Evolutionary conservation across 306 rosid species (phyloP), one percentile per base, ranked within the genome.

Genomic region (Ceratonia siliqua): DNA sequence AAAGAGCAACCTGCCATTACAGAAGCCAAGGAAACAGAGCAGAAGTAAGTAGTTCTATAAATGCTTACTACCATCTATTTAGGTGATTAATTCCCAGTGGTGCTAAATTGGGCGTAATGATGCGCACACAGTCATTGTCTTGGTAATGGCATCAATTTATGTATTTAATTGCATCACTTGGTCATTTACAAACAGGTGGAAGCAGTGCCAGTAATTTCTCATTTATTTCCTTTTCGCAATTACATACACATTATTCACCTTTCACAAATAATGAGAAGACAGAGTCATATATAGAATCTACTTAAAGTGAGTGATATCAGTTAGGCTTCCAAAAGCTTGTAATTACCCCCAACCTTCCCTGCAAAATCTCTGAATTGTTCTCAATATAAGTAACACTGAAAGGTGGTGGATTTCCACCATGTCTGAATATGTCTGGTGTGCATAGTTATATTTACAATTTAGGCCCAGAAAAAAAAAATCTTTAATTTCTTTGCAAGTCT

Each of bases 21-120:
- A 10, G 95, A 87, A 76, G 76, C 73, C n/a, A 81, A 85, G 69
- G 96, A 90, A 82, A 70, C 84, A 4, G 93, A 85, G 68, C 80
- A 79, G 68, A 86, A 85, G 99, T 95, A 87, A 90, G 94, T 36
- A 56, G 17, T 62, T 75, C 68, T 61, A 42, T 56, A 57, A 70
- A 11, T 24, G 76, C 32, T 41, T n/a, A n/a, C n/a, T 73, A 18
- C 12, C 10, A n/a, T 15, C 39, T 50, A 56, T 62, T 38, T 21
- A 48, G 67, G 22, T 33, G 9, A 39, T 64, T 46, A 27, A 69
- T 38, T 18, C 6, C 49, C 21, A 35, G n/a, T 42, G 21, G 53
- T 12, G 61, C 70, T 58, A 30, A 77, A 54, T 20, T 18, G 39
- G 46, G 36, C 52, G 39, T 8, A 55, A 62, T 45, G 27, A 63